Evolutionary conservation across 805 yeast genomes (phyloP).

Genomic region (Candida ficus): DNA sequence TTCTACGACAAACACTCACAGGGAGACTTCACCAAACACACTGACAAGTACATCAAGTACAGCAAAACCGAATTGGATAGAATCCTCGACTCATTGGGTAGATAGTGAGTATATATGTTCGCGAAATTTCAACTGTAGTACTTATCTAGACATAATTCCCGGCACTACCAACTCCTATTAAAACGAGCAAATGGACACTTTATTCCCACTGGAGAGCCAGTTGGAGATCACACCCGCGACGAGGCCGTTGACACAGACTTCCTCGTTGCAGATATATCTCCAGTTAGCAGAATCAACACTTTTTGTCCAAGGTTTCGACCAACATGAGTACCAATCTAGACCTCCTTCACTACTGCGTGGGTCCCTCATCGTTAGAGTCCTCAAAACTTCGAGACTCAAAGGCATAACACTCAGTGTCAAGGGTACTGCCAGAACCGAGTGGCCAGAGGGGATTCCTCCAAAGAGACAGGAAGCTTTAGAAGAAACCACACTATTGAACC

Average conservation of each 20-base stretch:
- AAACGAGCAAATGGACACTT: slow-evolving; percentile 27
- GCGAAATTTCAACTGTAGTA: too few species aligned
- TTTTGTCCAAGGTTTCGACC: slow-evolving; percentile 77
- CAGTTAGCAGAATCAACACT: slow-evolving; percentile 76
- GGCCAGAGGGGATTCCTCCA: slow-evolving; percentile 99
- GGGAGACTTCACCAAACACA: slow-evolving; percentile 69
- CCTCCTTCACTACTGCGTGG: slow-evolving; percentile 85
- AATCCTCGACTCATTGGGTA: slow-evolving; percentile 29
- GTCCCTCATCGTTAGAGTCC: slow-evolving; percentile 59
- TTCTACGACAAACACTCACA: slow-evolving; percentile 71
- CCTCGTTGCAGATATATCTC: slow-evolving; percentile 64
- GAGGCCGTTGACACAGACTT: slow-evolving; percentile 53
- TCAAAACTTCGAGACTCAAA: slow-evolving; percentile 70
- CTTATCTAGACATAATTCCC: too few species aligned
- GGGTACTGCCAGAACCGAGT: slow-evolving; percentile 76
- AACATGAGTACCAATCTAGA: slow-evolving; percentile 53
- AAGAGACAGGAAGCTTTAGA: slow-evolving; percentile 66
- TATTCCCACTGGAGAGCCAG: slow-evolving; percentile 48
- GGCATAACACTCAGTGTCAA: slow-evolving; percentile 53
- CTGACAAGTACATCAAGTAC: slow-evolving; percentile 65
- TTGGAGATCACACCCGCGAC: slow-evolving; percentile 35
- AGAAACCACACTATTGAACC: slow-evolving; percentile 58
- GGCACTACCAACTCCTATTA: too few species aligned
- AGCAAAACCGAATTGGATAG: slow-evolving; percentile 42
- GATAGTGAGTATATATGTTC: too few species aligned